Percentiles rank a stretch among this genome's conserved stretches.
Evolutionary conservation across 495 filamentous ascomycete genomes (phyloP).

Genomic region (Trichocladium antarcticum): DNA sequence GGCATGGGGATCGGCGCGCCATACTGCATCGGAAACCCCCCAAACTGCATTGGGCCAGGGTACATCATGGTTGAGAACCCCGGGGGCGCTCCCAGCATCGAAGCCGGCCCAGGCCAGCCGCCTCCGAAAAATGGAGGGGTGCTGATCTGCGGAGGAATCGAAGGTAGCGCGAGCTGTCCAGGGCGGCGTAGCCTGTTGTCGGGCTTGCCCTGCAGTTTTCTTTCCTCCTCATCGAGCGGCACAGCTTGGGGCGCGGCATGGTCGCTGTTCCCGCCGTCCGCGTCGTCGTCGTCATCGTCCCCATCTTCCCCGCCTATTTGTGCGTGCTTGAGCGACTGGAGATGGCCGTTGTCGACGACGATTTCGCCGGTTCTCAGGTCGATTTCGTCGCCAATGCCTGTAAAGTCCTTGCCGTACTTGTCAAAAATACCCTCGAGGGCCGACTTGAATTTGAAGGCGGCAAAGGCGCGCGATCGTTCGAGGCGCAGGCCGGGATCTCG

Average conservation of each 20-base stretch:
- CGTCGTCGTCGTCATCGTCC: constrained; percentile 30
- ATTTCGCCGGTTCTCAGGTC: constrained; percentile 53
- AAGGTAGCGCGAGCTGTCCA: neutral
- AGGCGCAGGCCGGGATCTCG: constrained; percentile 44
- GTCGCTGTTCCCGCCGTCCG: constrained; percentile 7
- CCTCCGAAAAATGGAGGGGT: constrained; percentile 1
- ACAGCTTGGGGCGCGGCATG: constrained; percentile 6
- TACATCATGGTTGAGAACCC: constrained; percentile 7
- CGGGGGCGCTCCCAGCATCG: neutral
- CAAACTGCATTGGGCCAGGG: constrained; percentile 9
- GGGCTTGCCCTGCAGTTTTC: constrained; percentile 11
- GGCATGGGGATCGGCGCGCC: constrained; percentile 1
- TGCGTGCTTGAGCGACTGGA: constrained; percentile 39
- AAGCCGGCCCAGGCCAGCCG: neutral
- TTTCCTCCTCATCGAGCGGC: constrained; percentile 21
- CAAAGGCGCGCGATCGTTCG: constrained; percentile 46
- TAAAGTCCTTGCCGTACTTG: constrained; percentile 77
- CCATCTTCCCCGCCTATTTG: constrained; percentile 32
- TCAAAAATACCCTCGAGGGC: constrained; percentile 78
- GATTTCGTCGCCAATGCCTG: constrained; percentile 48
- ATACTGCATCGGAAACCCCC: constrained; percentile 5
- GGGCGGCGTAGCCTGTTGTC: constrained; percentile 5
- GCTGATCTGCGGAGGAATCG: neutral
- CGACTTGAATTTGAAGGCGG: constrained; percentile 59
- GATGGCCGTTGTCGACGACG: constrained; percentile 78